Conservation (phyloP, 73 alveolate genomes). For the Blepharisma japonicum region DNA sequence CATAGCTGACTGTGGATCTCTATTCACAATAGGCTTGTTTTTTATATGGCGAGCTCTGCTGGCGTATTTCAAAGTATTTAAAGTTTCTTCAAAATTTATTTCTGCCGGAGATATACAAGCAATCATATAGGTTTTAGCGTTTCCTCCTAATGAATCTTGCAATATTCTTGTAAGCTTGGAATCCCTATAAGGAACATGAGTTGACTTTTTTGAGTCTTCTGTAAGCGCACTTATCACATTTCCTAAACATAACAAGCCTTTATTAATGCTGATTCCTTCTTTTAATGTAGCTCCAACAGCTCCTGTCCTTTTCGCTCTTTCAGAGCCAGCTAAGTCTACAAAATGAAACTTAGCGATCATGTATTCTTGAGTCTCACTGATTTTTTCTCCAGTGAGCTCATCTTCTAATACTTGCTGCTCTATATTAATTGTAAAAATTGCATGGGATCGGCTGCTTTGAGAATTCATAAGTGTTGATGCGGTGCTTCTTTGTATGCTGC, state of each 20-base stretch:
- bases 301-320: conserved; percentile 87
- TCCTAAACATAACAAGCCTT: conserved; percentile 87
- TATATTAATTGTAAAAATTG: conserved; percentile 85
- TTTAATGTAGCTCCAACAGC: conserved; percentile 80
- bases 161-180: conserved; percentile 95
- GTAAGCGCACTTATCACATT: conserved; percentile 92
- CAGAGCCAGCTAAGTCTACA: conserved; percentile 99
- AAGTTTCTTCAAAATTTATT: conserved; percentile 90
- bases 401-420: conserved; percentile 75
- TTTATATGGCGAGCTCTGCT: conserved; percentile 91
- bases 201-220: conserved; percentile 72
- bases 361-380: conserved; percentile 46
- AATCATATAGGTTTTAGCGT: conserved; percentile 91
- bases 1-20: conserved; percentile 81
- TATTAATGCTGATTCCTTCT: conserved; percentile 93
- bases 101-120: conserved; percentile 98
- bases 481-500: conserved; percentile 85
- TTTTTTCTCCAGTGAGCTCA: conserved; percentile 34
- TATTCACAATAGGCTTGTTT: conserved; percentile 79
- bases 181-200: conserved; percentile 96
- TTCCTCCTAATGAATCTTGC: conserved; percentile 98
- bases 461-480: conserved; percentile 86
- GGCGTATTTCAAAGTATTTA: conserved; percentile 93
- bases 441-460: conserved; percentile 93
- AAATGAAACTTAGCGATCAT: conserved; percentile 91